phyloP scores from a whole-genome alignment of 148 eudicot genomes.

The Camellia granthamiana region DNA sequence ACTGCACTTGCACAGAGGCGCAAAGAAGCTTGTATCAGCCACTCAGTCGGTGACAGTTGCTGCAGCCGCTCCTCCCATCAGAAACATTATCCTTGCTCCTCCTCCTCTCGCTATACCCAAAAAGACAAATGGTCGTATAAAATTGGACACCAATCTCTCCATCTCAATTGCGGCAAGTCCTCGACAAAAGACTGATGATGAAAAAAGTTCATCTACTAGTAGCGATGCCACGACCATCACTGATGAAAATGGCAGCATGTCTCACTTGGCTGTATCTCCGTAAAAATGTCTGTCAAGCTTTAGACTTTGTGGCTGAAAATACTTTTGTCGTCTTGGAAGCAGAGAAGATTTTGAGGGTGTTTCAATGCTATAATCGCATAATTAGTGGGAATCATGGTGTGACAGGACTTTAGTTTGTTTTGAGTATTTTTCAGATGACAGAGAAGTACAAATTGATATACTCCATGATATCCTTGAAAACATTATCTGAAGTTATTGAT shows the following conservation, averaged over 20 bases:
- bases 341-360: not conserved
- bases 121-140: not conserved
- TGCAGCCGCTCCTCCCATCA: not conserved
- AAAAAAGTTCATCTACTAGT: not conserved
- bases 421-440: not conserved
- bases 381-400: not conserved
- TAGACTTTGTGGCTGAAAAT: not conserved
- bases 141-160: conserved; percentile 27
- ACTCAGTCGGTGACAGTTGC: conserved; percentile 4
- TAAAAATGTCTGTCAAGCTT: not conserved
- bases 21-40: conserved; percentile 25
- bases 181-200: not conserved
- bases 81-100: not conserved
- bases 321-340: not conserved
- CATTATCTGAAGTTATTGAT: not conserved
- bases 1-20: conserved; percentile 47
- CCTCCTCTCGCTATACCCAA: conserved; percentile 14
- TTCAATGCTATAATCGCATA: not conserved
- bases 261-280: conserved; percentile 15
- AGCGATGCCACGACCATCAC: conserved; percentile 39
- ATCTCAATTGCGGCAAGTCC: conserved; percentile 18
- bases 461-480: not conserved
- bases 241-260: conserved; percentile 22
- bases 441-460: not conserved
- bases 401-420: not conserved